Evolutionary conservation across 2,329 filamentous ascomycete species (phyloP).

Genomic region (Aureobasidium pullulans): DNA sequence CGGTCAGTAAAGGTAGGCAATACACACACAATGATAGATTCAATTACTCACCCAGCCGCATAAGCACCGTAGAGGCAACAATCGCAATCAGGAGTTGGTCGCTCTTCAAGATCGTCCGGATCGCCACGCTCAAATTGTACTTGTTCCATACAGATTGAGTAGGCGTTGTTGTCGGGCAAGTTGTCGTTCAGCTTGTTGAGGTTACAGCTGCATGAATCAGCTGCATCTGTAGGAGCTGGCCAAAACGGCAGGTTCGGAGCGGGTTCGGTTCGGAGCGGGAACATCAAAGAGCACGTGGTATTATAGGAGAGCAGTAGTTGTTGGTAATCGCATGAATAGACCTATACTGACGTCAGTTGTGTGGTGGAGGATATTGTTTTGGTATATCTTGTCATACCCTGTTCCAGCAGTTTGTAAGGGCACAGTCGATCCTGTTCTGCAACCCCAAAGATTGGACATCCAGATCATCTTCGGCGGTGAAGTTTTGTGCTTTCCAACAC

Average conservation of each 20-base stretch:
- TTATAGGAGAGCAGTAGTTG: background rate
- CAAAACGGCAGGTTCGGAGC: background rate
- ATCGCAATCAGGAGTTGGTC: background rate
- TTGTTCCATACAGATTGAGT: background rate
- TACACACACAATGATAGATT: too few species aligned
- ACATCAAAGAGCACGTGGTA: background rate
- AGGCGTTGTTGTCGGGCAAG: background rate
- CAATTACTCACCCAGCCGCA: background rate
- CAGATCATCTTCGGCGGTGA: background rate
- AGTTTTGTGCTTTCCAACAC: slow-evolving; percentile 2
- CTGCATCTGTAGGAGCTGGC: background rate
- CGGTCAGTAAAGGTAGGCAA: too few species aligned
- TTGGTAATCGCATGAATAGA: slow-evolving; percentile 8
- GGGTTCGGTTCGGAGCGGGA: too few species aligned
- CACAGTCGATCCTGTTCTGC: background rate
- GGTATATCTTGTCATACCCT: background rate
- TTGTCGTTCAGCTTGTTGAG: background rate
- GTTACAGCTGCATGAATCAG: background rate
- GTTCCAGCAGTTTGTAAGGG: slow-evolving; percentile 6
- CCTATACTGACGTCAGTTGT: background rate
- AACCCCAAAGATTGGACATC: background rate
- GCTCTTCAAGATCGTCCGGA: background rate
- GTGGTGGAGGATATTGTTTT: too few species aligned
- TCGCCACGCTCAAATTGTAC: background rate
- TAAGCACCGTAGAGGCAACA: background rate